Conservation (phyloP, 192 early-diverging fungal genomes). For the Coemansia sp. region DNA sequence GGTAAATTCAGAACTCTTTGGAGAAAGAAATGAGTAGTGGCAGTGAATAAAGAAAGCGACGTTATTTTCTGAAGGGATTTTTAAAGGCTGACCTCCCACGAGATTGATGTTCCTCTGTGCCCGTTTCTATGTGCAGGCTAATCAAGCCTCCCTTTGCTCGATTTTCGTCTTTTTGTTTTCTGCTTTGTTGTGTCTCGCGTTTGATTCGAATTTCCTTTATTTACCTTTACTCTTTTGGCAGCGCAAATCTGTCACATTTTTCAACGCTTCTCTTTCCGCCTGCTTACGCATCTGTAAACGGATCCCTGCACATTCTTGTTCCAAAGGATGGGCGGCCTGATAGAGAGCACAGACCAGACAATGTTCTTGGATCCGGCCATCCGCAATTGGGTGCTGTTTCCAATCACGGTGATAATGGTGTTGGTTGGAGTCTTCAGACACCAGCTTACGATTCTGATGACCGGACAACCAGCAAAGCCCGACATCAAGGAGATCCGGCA, state of each 20-base stretch:
- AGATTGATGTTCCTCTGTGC: too few relatives aligned
- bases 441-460: conserved; percentile 87
- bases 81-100: too few relatives aligned
- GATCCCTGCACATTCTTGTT: neutral
- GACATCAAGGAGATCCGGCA: conserved; percentile 81
- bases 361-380: conserved; percentile 80
- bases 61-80: too few relatives aligned
- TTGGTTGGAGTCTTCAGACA: conserved; percentile 94
- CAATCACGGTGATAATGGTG: conserved; percentile 97
- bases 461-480: conserved; percentile 75
- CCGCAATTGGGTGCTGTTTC: conserved; percentile 91
- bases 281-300: neutral
- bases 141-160: neutral
- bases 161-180: neutral
- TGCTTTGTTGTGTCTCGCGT: neutral
- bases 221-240: too few relatives aligned
- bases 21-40: neutral
- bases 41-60: neutral
- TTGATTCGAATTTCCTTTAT: too few relatives aligned
- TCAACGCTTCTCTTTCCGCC: neutral
- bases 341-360: conserved; percentile 53
- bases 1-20: neutral
- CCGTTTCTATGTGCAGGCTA: too few relatives aligned
- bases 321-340: conserved; percentile 36
- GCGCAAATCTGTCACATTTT: neutral